Evolutionary conservation across 1,139 yeast species (phyloP).

Genomic region (Candida mesenterica): DNA sequence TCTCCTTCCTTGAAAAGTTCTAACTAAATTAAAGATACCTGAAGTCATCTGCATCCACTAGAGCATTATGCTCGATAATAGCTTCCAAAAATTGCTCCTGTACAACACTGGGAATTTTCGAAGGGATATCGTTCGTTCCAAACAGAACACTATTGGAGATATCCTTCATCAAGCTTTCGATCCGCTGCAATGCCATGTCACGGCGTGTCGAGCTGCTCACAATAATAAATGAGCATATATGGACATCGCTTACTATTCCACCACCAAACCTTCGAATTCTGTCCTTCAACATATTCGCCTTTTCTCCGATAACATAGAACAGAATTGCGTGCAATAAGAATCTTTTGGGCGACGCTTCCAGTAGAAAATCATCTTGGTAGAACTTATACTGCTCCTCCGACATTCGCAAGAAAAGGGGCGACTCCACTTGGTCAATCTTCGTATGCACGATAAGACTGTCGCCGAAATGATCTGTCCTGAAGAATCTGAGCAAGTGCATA

Average conservation of each 20-base stretch:
- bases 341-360: slow-evolving; percentile 15
- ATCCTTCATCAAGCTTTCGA: slow-evolving; percentile 15
- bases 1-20: too few relatives aligned
- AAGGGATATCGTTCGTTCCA: slow-evolving; percentile 14
- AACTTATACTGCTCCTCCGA: slow-evolving; percentile 10
- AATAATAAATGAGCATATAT: slow-evolving; percentile 28
- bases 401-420: slow-evolving; percentile 7
- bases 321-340: slow-evolving; percentile 22
- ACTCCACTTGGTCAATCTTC: slow-evolving; percentile 3
- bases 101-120: slow-evolving; percentile 49
- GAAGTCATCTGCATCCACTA: slow-evolving; percentile 49
- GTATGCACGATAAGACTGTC: slow-evolving; percentile 47
- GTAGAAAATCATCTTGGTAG: slow-evolving; percentile 10
- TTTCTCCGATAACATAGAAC: slow-evolving; percentile 22
- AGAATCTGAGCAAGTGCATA: slow-evolving; percentile 10
- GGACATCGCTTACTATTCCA: slow-evolving; percentile 12
- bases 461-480: slow-evolving; percentile 47
- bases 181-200: slow-evolving; percentile 8
- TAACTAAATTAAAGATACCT: slow-evolving; percentile 14
- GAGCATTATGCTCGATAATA: slow-evolving; percentile 35
- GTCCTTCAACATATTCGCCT: slow-evolving; percentile 10
- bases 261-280: slow-evolving; percentile 38
- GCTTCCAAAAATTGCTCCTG: slow-evolving; percentile 39
- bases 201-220: slow-evolving; percentile 12
- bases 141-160: slow-evolving; percentile 23